These are phyloP conservation scores for Clonostachys rosea DNA, from an alignment of 2,329 filamentous ascomycete species.

Conservation along the genomic window DNA sequence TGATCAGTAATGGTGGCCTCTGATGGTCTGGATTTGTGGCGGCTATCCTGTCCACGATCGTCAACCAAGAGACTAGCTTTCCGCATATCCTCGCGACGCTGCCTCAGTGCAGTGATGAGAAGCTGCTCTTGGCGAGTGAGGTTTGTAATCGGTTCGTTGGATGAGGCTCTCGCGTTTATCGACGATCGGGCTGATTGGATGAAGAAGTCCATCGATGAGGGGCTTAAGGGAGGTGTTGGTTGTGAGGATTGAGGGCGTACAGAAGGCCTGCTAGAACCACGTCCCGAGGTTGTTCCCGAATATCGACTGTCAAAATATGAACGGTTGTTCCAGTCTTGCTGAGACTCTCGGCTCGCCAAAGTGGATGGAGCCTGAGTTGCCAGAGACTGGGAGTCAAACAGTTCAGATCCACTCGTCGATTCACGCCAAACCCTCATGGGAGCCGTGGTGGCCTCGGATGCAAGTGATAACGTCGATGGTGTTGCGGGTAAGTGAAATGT, in stretches of 20 bases:
- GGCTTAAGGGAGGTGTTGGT: slow-evolving; percentile 15
- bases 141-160: slow-evolving; percentile 44
- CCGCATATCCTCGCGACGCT: slow-evolving; percentile 52
- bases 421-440: too few species aligned
- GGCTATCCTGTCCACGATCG: slow-evolving; percentile 5
- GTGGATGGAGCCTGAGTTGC: too few species aligned
- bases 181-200: slow-evolving; percentile 27
- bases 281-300: too few species aligned
- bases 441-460: background rate
- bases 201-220: slow-evolving; percentile 44
- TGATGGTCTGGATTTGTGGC: slow-evolving; percentile 18
- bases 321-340: too few species aligned
- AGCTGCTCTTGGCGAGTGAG: slow-evolving; percentile 55
- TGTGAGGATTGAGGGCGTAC: slow-evolving; percentile 1
- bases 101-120: slow-evolving; percentile 50
- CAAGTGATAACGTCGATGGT: background rate
- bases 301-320: too few species aligned
- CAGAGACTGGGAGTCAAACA: too few species aligned
- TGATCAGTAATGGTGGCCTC: slow-evolving; percentile 21
- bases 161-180: slow-evolving; percentile 11
- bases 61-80: slow-evolving; percentile 22
- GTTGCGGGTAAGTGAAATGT: background rate
- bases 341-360: too few species aligned
- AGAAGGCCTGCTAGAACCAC: background rate
- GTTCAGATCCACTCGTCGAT: too few species aligned